A percentile compares a stretch with the other conserved stretches of the same genome.
These are phyloP conservation scores for Cystobasidiopsis lactophilus DNA, from an alignment of 768 basidiomycete genomes.

Conservation along the genomic window DNA sequence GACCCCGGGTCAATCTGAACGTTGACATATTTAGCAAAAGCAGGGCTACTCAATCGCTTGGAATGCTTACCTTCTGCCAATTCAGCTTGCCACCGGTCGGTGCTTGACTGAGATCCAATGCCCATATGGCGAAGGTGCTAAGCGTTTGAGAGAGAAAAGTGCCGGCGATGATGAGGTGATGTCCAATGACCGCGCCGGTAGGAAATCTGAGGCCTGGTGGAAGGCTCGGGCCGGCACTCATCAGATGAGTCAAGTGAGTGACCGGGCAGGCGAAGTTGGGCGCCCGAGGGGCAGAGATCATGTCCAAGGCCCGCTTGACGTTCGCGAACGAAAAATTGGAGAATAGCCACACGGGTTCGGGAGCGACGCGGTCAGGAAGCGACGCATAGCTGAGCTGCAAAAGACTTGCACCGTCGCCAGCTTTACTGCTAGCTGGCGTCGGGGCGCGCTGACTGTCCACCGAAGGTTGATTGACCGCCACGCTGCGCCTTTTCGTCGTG, in stretches of 20 bases:
- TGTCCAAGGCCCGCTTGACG: slow-evolving; percentile 82
- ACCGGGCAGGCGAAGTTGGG: slow-evolving; percentile 55
- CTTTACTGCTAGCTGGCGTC: background rate
- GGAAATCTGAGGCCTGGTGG: slow-evolving; percentile 90
- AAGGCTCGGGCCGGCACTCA: slow-evolving; percentile 49
- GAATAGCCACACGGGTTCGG: slow-evolving; percentile 72
- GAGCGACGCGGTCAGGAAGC: slow-evolving; percentile 45
- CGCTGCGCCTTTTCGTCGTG: background rate
- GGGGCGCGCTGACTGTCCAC: background rate
- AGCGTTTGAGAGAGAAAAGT: slow-evolving; percentile 85
- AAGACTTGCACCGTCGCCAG: background rate
- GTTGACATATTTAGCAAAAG: background rate
- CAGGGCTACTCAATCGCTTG: background rate
- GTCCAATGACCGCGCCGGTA: slow-evolving; percentile 73
- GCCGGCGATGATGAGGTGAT: slow-evolving; percentile 77
- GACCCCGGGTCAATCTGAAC: slow-evolving; percentile 46
- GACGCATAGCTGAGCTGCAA: slow-evolving; percentile 41
- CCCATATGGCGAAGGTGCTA: slow-evolving; percentile 92
- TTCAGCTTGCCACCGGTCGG: slow-evolving; percentile 34
- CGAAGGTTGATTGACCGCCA: background rate
- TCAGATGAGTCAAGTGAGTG: slow-evolving; percentile 53
- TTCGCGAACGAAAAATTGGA: slow-evolving; percentile 79
- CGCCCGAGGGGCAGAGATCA: slow-evolving; percentile 35
- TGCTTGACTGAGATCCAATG: slow-evolving; percentile 44
- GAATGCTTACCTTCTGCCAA: slow-evolving; percentile 62